A percentile compares a stretch with the other conserved stretches of the same genome.
These are phyloP conservation scores for Mucor saturninus DNA, from an alignment of 371 early-diverging fungal species.

Conservation along the genomic window DNA sequence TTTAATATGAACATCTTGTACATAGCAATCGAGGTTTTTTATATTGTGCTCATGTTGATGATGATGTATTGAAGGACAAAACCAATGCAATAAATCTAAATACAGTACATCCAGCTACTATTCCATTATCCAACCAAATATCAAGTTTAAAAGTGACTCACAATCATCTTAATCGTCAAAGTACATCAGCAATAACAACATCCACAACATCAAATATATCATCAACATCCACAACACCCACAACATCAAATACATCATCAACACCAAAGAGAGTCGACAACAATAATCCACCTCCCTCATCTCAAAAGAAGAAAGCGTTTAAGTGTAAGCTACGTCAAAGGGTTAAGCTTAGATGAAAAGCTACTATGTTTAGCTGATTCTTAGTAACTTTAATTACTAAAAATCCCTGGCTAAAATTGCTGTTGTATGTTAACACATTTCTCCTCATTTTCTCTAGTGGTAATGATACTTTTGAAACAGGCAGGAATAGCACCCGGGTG, in stretches of 20 bases:
- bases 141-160: slow-evolving; percentile 3
- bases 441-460: slow-evolving; percentile 19
- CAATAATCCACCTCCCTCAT: too few relatives aligned
- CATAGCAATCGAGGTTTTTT: slow-evolving; percentile 7
- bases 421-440: slow-evolving; percentile 20
- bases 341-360: slow-evolving; percentile 11
- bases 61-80: slow-evolving; percentile 8
- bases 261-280: too few relatives aligned
- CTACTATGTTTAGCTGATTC: slow-evolving; percentile 15
- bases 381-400: slow-evolving; percentile 20
- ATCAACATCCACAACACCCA: not conserved
- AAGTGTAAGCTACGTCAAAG: slow-evolving; percentile 17
- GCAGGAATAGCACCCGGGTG: slow-evolving; percentile 18
- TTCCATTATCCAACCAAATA: not conserved
- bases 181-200: slow-evolving; percentile 11
- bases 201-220: too few relatives aligned
- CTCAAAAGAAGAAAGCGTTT: slow-evolving; percentile 17
- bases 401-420: slow-evolving; percentile 11
- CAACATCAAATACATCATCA: not conserved
- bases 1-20: slow-evolving; percentile 2
- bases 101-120: not conserved
- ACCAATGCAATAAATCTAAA: not conserved
- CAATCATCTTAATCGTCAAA: slow-evolving; percentile 14
- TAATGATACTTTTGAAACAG: slow-evolving; percentile 17
- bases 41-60: not conserved